These are phyloP conservation scores for Helicostylum pulchrum DNA, from an alignment of 192 early-diverging fungal species.

Conservation along the genomic window DNA sequence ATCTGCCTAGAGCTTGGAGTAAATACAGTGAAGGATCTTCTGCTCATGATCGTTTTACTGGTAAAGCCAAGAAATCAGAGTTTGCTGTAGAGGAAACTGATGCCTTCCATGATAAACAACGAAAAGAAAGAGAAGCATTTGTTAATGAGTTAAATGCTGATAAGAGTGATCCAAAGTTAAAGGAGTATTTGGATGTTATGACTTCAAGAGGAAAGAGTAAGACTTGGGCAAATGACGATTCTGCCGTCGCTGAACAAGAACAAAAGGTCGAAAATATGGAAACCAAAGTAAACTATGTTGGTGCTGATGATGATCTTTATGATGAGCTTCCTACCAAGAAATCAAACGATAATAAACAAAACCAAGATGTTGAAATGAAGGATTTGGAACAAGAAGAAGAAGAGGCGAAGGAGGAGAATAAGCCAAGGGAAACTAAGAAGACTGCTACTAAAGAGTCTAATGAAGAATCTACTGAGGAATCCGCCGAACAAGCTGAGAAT, in stretches of 20 bases:
- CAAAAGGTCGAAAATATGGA: conserved; percentile 32
- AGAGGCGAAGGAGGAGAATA: conserved; percentile 19
- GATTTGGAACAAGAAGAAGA: conserved; percentile 25
- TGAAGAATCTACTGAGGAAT: conserved; percentile 3
- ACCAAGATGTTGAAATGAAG: conserved; percentile 21
- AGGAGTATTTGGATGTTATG: conserved; percentile 91
- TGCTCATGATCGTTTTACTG: conserved; percentile 55
- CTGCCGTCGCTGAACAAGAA: conserved; percentile 28
- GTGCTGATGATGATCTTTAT: conserved; percentile 69
- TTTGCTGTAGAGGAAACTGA: conserved; percentile 38
- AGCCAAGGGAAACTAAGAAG: conserved; percentile 9
- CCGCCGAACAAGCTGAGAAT: conserved; percentile 14
- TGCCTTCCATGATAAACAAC: conserved; percentile 37
- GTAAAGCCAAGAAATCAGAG: conserved; percentile 15
- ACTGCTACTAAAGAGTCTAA: background rate
- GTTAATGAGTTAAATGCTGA: conserved; percentile 49
- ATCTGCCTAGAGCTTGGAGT: conserved; percentile 88
- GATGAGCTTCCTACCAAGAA: conserved; percentile 60
- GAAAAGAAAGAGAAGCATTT: conserved; percentile 47
- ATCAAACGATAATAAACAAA: conserved; percentile 40
- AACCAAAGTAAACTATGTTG: conserved; percentile 37
- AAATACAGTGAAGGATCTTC: conserved; percentile 83
- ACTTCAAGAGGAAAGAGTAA: conserved; percentile 67
- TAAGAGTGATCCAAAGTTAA: conserved; percentile 76
- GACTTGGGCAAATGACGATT: conserved; percentile 94